These are phyloP conservation scores for Mollisia scopiformis DNA, from an alignment of 2,329 filamentous ascomycete genomes.

Conservation along the genomic window DNA sequence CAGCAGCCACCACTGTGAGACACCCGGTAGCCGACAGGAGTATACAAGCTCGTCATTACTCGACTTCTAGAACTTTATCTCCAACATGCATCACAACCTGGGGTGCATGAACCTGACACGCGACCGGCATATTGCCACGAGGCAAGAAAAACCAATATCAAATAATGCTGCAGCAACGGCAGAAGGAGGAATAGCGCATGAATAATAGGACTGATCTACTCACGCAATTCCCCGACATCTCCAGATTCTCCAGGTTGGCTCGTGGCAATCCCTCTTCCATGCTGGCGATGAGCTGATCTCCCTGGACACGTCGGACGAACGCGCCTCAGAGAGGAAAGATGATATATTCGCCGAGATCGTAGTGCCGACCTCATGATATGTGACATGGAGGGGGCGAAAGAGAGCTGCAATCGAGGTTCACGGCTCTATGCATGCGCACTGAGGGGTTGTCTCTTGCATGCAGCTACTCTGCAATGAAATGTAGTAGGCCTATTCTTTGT, in stretches of 20 bases:
- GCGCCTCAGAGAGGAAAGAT: neutral
- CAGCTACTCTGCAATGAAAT: too few relatives aligned
- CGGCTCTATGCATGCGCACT: neutral
- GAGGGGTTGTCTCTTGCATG: neutral
- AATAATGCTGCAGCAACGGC: neutral
- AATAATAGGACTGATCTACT: conserved; percentile 13
- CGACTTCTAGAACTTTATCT: conserved; percentile 2
- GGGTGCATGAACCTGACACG: conserved; percentile 17
- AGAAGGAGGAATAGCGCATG: conserved; percentile 8
- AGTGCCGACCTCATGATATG: conserved; percentile 7
- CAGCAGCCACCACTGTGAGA: neutral
- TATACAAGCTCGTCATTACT: neutral
- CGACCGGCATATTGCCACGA: conserved; percentile 9
- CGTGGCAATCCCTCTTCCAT: conserved; percentile 7
- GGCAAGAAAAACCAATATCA: conserved; percentile 8
- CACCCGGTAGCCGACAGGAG: neutral
- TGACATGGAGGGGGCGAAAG: neutral
- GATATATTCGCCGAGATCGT: neutral
- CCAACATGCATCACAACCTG: conserved; percentile 5
- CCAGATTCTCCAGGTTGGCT: conserved; percentile 13
- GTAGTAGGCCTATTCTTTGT: neutral
- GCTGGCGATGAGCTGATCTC: neutral
- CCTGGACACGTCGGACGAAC: neutral
- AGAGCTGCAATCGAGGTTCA: neutral
- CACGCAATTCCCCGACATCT: conserved; percentile 18